Percentiles rank a stretch among this genome's conserved stretches.
Evolutionary conservation across 257 asterid species (phyloP).

Genomic region (Solanum pimpinellifolium): DNA sequence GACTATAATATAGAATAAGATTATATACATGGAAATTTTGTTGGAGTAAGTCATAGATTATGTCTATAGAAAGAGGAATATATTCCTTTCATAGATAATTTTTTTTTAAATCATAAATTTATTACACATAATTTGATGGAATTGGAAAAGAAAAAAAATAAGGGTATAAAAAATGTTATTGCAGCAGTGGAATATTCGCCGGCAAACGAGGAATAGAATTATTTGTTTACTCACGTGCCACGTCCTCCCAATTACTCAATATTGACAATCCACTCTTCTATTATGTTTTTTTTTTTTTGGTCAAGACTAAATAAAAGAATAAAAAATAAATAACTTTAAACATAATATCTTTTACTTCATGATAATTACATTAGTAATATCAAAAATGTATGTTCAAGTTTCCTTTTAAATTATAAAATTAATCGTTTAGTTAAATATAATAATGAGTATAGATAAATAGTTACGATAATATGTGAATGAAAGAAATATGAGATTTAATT

Average conservation of each 20-base stretch:
- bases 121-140: background rate
- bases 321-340: background rate
- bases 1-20: background rate
- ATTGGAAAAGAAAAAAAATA: background rate
- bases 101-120: no score
- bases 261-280: background rate
- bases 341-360: background rate
- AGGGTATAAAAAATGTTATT: no score
- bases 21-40: no score
- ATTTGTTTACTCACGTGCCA: background rate
- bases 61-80: no score
- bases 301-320: background rate
- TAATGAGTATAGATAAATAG: no score
- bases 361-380: background rate
- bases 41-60: no score
- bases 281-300: background rate
- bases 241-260: background rate
- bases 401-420: no score
- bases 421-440: no score
- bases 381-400: no score
- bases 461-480: no score
- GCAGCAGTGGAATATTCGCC: slow-evolving; percentile 11
- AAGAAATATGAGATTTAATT: no score
- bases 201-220: background rate
- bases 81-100: no score